phyloP scores from a whole-genome alignment of 164 flowering plant genomes.

The Vitis riparia region DNA sequence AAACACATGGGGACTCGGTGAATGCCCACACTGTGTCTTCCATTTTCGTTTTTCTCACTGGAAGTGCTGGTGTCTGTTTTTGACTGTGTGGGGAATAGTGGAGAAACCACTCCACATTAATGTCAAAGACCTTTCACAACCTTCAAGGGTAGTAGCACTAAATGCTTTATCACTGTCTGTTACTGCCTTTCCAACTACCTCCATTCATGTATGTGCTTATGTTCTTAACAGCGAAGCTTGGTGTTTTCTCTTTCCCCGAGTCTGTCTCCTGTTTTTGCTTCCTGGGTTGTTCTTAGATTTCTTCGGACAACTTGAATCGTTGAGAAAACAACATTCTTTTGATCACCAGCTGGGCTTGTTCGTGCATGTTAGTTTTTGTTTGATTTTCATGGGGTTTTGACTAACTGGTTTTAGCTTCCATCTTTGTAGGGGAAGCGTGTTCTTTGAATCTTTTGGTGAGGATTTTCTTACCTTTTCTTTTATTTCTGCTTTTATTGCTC shows the following conservation, averaged over 20 bases:
- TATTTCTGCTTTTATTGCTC: neutral
- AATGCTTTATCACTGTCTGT: neutral
- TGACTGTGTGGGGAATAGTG: neutral
- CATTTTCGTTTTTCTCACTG: neutral
- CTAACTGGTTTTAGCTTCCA: neutral
- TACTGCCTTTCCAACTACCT: slow-evolving; percentile 11
- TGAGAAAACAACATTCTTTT: neutral
- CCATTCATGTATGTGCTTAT: neutral
- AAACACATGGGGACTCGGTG: too few species aligned
- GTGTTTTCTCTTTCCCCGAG: neutral
- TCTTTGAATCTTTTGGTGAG: neutral
- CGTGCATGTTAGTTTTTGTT: neutral
- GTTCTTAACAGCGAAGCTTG: neutral
- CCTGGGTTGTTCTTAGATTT: slow-evolving; percentile 6
- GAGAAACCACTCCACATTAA: slow-evolving; percentile 1
- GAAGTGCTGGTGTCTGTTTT: neutral
- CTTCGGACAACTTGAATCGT: neutral
- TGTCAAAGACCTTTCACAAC: neutral
- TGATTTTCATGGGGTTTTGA: neutral
- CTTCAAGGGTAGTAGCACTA: neutral
- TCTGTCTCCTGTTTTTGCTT: neutral
- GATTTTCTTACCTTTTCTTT: neutral
- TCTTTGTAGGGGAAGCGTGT: neutral
- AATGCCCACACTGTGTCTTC: neutral
- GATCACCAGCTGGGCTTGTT: neutral